These are phyloP conservation scores for Claviceps africana DNA, from an alignment of 2,329 filamentous ascomycete species.

Conservation along the genomic window DNA sequence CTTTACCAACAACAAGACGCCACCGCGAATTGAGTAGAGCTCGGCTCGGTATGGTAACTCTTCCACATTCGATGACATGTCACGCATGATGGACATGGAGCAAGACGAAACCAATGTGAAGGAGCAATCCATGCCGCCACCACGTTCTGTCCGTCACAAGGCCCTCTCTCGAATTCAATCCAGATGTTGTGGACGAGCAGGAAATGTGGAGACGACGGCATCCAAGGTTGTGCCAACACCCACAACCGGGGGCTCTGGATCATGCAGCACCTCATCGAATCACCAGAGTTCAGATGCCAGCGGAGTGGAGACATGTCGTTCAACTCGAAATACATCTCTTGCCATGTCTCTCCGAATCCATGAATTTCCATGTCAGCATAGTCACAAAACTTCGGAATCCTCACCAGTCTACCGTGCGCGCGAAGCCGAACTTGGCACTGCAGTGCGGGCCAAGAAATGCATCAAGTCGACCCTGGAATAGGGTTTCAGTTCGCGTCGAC, in stretches of 20 bases:
- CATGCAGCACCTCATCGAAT: neutral
- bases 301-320: neutral
- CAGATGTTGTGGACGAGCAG: neutral
- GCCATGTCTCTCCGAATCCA: neutral
- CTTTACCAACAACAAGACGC: slow-evolving; percentile 23
- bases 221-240: neutral
- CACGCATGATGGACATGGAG: slow-evolving; percentile 8
- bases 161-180: neutral
- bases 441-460: slow-evolving; percentile 1
- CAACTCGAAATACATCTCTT: neutral
- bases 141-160: neutral
- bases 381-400: neutral
- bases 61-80: slow-evolving; percentile 15
- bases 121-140: neutral
- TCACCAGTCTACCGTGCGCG: neutral
- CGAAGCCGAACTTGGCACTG: neutral
- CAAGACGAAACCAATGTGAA: neutral
- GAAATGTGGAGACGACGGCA: neutral
- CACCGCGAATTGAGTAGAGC: slow-evolving; percentile 29
- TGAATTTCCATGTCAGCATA: neutral
- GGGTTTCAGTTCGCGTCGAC: slow-evolving; percentile 7
- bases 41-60: slow-evolving; percentile 19
- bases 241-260: neutral
- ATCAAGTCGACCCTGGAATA: slow-evolving; percentile 8
- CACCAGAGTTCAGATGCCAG: neutral